Percentiles rank a stretch among this genome's conserved stretches.
Conservation (phyloP, 106 monocot genomes). For the Xerophyta viscosa region DNA sequence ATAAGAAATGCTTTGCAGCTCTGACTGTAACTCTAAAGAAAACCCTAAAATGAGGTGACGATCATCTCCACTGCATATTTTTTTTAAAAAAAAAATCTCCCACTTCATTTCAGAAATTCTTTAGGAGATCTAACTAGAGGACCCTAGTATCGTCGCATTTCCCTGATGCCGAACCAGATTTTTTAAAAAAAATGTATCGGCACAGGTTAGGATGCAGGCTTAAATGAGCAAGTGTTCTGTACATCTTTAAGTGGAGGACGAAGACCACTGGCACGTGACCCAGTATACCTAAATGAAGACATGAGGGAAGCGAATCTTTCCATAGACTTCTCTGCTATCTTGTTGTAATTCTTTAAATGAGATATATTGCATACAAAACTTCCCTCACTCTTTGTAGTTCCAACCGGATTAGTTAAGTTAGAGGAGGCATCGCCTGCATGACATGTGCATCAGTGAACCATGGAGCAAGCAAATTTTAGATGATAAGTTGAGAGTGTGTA, state of each 20-base stretch:
- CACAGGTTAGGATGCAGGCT: constrained; percentile 13
- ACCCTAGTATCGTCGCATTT: too few relatives aligned
- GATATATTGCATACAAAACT: constrained; percentile 69
- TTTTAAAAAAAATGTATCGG: too few relatives aligned
- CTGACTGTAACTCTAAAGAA: too few relatives aligned
- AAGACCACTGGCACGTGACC: constrained; percentile 89
- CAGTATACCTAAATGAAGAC: constrained; percentile 62
- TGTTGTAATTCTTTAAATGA: constrained; percentile 63
- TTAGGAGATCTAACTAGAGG: too few relatives aligned
- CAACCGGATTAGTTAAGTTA: constrained; percentile 1
- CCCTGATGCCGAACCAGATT: too few relatives aligned
- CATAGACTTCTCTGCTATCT: constrained; percentile 90
- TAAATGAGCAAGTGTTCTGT: constrained; percentile 37
- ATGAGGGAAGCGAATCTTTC: constrained; percentile 74
- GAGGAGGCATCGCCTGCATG: constrained; percentile 13
- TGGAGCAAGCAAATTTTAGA: too few relatives aligned
- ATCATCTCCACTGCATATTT: too few relatives aligned
- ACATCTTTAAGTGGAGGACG: constrained; percentile 73
- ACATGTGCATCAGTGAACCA: neutral
- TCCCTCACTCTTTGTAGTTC: constrained; percentile 15
- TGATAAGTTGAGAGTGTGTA: too few relatives aligned
- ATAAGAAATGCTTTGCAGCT: too few relatives aligned
- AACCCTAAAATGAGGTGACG: too few relatives aligned
- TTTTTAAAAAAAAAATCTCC: too few relatives aligned
- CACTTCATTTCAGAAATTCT: too few relatives aligned